phyloP scores from a whole-genome alignment of 441 rosid species.

The Croton laevigatus region DNA sequence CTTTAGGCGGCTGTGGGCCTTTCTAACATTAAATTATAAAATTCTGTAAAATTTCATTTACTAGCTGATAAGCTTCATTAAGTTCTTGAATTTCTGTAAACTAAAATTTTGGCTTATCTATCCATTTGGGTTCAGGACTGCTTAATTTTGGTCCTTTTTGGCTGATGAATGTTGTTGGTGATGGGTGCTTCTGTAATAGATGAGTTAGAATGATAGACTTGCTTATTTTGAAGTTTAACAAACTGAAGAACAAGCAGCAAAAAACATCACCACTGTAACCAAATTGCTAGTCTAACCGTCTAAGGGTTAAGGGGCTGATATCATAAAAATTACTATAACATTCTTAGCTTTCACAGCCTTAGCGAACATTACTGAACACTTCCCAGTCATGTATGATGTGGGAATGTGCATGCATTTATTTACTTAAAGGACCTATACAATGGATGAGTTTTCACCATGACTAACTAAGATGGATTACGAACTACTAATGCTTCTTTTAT shows the following conservation, averaged over 20 bases:
- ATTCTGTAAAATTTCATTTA: not conserved
- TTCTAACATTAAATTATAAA: not conserved
- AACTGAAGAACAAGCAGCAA: not conserved
- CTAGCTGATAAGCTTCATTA: not conserved
- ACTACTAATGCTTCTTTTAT: not conserved
- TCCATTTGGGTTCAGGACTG: not conserved
- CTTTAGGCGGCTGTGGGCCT: conserved; percentile 7
- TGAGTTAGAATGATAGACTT: not conserved
- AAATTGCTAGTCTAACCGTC: not conserved
- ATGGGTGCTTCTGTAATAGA: not conserved
- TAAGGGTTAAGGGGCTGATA: not conserved
- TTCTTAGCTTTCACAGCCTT: not conserved
- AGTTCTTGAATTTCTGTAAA: not conserved
- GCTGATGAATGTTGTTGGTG: not conserved
- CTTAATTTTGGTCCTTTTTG: not conserved
- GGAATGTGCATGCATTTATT: no score
- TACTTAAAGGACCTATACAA: not conserved
- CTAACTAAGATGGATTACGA: not conserved
- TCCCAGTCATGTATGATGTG: not conserved
- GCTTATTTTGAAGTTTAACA: not conserved
- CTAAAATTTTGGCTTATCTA: not conserved
- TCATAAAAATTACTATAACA: not conserved
- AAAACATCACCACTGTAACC: not conserved
- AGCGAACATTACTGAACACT: not conserved
- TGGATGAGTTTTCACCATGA: not conserved